A percentile compares a stretch with the other conserved stretches of the same genome.
These are phyloP conservation scores for Spatholobus suberectus DNA, from an alignment of 306 rosid genomes.

Conservation along the genomic window DNA sequence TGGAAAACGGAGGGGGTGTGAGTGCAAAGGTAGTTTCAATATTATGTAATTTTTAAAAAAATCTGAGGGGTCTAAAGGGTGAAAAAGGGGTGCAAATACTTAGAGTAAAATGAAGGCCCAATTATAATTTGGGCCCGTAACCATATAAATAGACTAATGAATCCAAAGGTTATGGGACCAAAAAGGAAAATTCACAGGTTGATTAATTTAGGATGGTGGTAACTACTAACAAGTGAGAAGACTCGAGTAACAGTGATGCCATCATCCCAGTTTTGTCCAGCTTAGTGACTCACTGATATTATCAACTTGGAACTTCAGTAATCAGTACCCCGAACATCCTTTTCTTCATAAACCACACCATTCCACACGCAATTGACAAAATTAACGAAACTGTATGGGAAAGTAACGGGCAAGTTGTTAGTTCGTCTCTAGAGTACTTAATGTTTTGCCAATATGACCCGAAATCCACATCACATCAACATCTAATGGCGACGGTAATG, in stretches of 20 bases:
- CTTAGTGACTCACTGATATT: not conserved
- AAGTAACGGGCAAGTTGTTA: slow-evolving; percentile 13
- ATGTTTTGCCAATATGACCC: not conserved
- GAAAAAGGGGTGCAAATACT: no score
- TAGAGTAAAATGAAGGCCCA: no score
- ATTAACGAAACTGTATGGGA: not conserved
- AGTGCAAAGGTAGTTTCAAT: no score
- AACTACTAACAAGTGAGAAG: not conserved
- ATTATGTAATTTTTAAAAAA: no score
- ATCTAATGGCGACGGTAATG: not conserved
- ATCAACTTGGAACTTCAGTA: not conserved
- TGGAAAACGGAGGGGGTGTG: no score
- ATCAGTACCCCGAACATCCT: not conserved
- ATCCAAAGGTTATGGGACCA: no score
- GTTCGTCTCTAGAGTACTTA: not conserved
- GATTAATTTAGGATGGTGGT: not conserved
- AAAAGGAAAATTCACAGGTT: not conserved
- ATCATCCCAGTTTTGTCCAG: not conserved
- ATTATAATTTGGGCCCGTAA: no score
- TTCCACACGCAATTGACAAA: not conserved
- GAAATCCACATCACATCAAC: slow-evolving; percentile 2
- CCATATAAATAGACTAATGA: no score
- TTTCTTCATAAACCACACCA: not conserved
- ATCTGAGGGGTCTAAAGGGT: no score
- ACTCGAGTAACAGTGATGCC: not conserved